Evolutionary conservation across 352 stramenopile species (phyloP), one percentile per base, ranked within the genome.

Genomic region (Lagenidium giganteum): DNA sequence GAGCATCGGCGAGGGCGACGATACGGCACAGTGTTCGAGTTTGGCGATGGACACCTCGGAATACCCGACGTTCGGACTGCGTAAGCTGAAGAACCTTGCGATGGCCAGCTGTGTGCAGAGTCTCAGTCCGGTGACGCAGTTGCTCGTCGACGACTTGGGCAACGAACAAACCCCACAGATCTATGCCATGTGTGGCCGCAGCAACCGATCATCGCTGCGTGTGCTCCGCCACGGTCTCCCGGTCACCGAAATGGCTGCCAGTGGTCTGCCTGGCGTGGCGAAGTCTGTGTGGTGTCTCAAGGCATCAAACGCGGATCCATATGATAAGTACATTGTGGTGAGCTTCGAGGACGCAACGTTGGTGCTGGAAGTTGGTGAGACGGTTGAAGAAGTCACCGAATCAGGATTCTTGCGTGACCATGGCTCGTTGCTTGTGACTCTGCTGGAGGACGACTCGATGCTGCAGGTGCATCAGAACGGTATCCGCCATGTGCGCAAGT

Each of bases 281-380:
- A 96, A 95, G 51, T 83, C 81, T 1, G 93, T 99, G 8, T 99
- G 95, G 75, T 98, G 95, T 16, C 64, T 99, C 33, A 90, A 95
- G 33, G 86, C 96, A 35, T 90, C 76, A 7, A 87, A 87, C 36
- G 51, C 64, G 13, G 75, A 89, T 45, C 50, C 59, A 8, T 67
- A 75, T 27, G 79, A 90, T 55, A 89, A 90, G 56, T 99, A 98
- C 59, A 99, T 99, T 59, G 93, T 99, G 12, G 96, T 99, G n/a
- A 98, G 89, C 36, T 99, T 99, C 70, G 93, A 96, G 51, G 97
- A 99, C 57, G 95, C 95, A 29, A 99, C 96, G 14, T 80, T 99
- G 21, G 96, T 99, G 12, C 70, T 99, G 8, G 83, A 89, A 43
- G 93, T 99, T 30, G 96, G 95, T 13, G 96, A 99, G 26, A 98